Evolutionary conservation across 2,329 filamentous ascomycete species (phyloP), one percentile per base, ranked within the genome.

Genomic region (Anthostomella pinea): DNA sequence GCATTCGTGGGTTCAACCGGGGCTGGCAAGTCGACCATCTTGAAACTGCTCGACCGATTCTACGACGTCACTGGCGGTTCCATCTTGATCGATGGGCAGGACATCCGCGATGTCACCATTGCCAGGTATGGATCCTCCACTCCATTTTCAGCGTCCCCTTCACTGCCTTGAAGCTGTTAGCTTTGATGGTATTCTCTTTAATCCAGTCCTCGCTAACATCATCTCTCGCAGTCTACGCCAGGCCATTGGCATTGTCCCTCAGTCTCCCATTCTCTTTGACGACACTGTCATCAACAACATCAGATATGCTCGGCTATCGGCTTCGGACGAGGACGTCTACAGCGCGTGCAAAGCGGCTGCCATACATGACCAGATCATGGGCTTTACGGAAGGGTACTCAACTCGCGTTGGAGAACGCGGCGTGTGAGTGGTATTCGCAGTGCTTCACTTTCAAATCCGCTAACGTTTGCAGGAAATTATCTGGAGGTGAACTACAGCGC

Each of bases 401-500:
- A 76, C 73, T 23, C 69, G 67, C 46, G 73, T 77, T 22, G 72
- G 72, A 38, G 72, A 76, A 43, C 66, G 72, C 4, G 72, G 72
- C 7, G 58, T 74, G 38, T 72, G 66, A 53, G 58, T 53, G 18
- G 10, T 26, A 13, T 25, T 27, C 13, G 4, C 7, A n/a, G n/a
- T n/a, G 16, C 31, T 28, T 15, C 8, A 19, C 15, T 21, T 9
- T n/a, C 4, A 3, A 8, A 16, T 11, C 17, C 39, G 10, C 43
- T 57, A 19, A 57, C 33, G 20, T 3, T 18, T n/a, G 6, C 40
- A 72, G 69, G 34, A 80, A 79, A 64, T 62, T 85, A 2, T 84
- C 80, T 4, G 81, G 81, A 2, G 81, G 81, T 16, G 80, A 85
- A 54, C 61, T 83, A 5, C 81, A 85, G 51, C 74, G 81, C 30